phyloP scores from a whole-genome alignment of 1,284 basidiomycete genomes.

The Schizopora paradoxa region DNA sequence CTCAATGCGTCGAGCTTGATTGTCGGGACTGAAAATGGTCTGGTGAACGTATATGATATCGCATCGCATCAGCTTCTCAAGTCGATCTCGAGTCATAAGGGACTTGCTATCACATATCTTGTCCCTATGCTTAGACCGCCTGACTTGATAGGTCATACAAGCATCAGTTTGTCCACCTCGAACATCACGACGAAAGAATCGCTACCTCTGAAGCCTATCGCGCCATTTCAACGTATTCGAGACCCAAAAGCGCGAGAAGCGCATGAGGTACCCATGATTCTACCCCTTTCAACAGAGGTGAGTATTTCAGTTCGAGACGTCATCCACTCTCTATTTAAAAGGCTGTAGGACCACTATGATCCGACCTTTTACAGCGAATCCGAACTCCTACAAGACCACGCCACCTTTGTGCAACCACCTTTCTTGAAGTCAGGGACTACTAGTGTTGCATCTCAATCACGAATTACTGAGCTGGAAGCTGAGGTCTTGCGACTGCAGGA shows the following conservation, averaged over 20 bases:
- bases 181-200: slow-evolving; percentile 45
- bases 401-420: slow-evolving; percentile 48
- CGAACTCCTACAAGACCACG: slow-evolving; percentile 57
- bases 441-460: slow-evolving; percentile 39
- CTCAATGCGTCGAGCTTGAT: slow-evolving; percentile 68
- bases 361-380: slow-evolving; percentile 37
- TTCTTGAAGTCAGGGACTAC: neutral
- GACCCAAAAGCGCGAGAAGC: slow-evolving; percentile 59
- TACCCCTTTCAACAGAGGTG: slow-evolving; percentile 39
- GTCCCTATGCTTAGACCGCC: slow-evolving; percentile 75
- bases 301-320: slow-evolving; percentile 27
- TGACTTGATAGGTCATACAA: slow-evolving; percentile 77
- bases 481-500: slow-evolving; percentile 62
- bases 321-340: slow-evolving; percentile 25
- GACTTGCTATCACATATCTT: slow-evolving; percentile 68
- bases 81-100: slow-evolving; percentile 58
- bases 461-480: slow-evolving; percentile 62
- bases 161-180: slow-evolving; percentile 43
- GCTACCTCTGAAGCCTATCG: slow-evolving; percentile 60
- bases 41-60: slow-evolving; percentile 82
- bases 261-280: slow-evolving; percentile 60
- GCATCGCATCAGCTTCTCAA: slow-evolving; percentile 87
- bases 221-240: slow-evolving; percentile 65
- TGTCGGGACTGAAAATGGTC: slow-evolving; percentile 66
- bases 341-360: slow-evolving; percentile 11